Evolutionary conservation across 2,329 filamentous ascomycete species (phyloP), one percentile per base, ranked within the genome.

Genomic region (Sporothrix protearum): DNA sequence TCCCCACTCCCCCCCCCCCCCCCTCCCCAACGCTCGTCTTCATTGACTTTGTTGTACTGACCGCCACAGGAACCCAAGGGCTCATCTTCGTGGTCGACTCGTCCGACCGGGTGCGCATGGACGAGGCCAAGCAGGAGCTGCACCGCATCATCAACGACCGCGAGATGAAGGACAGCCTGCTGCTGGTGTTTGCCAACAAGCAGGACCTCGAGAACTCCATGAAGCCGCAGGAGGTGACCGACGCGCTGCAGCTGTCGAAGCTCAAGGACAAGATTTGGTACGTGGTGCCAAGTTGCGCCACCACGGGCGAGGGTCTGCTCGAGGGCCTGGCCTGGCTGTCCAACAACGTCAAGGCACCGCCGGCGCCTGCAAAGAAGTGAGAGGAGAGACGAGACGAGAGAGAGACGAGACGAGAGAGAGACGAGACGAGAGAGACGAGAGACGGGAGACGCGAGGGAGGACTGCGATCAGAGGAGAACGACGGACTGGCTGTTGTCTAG

Each of bases 51-150:
- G 9, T 16, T 30, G 22, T 36, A 7, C 28, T 67, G 12, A 36
- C 28, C 1, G 2, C 10, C 25, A 9, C 80, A 96, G 91, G 94
- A 79, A 98, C 96, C 73, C 96, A 98, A 85, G 96, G 94, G 79
- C 88, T 99, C 78, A 97, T 99, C 84, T 99, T 98, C 85, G 96
- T 99, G 77, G 93, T 99, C 78, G 96, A 99, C 85, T 96, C 92
- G 74, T 96, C 93, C 78, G 96, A 98, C 82, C 92, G 91, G 75
- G 90, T 89, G 77, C 92, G 96, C 80, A 93, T 99, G 82, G 93
- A 96, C 71, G 96, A 98, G 84, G 96, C 96, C 71, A 89, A 91
- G 77, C 92, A 93, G 81, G 96, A 99, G 82, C 86, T 99, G 76
- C 94, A 97, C 84, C 92, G 95, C 79, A 98, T 98, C 83, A 93